These are phyloP conservation scores for Lotus japonicus DNA, from an alignment of 306 rosid species.

Conservation along the genomic window DNA sequence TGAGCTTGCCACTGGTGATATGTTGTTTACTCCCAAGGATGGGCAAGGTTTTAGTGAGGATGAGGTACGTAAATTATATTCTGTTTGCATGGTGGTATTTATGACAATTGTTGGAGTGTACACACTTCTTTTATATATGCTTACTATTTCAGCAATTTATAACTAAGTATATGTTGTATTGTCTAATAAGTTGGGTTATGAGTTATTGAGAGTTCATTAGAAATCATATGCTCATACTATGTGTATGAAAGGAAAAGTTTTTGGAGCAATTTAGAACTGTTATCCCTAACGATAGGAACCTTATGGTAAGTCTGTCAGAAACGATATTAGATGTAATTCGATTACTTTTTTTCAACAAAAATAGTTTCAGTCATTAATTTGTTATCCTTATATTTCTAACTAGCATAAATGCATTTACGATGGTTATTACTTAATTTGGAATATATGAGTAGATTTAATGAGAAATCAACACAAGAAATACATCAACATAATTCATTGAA, in stretches of 20 bases:
- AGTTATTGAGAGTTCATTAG: neutral
- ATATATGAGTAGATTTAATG: neutral
- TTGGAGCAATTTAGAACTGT: neutral
- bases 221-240: neutral
- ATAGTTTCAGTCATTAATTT: neutral
- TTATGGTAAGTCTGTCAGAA: too few species aligned
- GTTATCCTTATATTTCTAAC: neutral
- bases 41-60: conserved; percentile 95
- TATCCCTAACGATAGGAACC: too few species aligned
- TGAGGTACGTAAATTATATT: conserved; percentile 53
- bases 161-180: neutral
- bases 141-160: neutral
- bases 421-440: neutral
- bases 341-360: neutral
- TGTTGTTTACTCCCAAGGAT: conserved; percentile 75
- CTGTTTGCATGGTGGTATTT: neutral
- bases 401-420: neutral
- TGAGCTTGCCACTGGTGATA: conserved; percentile 96
- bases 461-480: neutral
- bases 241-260: conserved; percentile 1
- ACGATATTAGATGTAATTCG: conserved; percentile 7
- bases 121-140: neutral
- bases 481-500: neutral
- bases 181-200: neutral
- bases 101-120: neutral